Percentiles rank a stretch among this genome's conserved stretches.
These are phyloP conservation scores for Platanthera zijinensis DNA, from an alignment of 106 monocot species.

Conservation along the genomic window DNA sequence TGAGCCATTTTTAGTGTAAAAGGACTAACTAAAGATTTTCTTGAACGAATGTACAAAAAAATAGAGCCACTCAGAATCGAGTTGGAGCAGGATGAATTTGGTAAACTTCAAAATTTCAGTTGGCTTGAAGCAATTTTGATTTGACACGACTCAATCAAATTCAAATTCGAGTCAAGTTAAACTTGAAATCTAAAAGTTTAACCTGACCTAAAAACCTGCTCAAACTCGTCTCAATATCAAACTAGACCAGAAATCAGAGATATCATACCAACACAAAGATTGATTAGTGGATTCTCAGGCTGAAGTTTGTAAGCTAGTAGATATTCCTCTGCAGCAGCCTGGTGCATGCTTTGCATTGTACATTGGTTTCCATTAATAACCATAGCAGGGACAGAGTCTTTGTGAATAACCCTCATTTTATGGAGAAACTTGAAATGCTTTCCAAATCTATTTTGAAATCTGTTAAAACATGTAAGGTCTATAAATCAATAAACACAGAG, in stretches of 20 bases:
- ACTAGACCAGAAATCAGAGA: not conserved
- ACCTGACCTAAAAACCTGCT: not conserved
- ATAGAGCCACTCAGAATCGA: no score
- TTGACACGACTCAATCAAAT: no score
- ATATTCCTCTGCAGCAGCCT: slow-evolving; percentile 79
- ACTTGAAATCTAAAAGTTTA: no score
- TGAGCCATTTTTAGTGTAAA: not conserved
- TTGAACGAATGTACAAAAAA: no score
- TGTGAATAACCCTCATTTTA: slow-evolving; percentile 18
- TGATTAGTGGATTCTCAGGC: slow-evolving; percentile 78
- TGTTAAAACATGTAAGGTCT: slow-evolving; percentile 8
- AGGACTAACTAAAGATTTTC: no score
- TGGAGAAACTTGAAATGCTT: slow-evolving; percentile 67
- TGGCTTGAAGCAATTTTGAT: no score
- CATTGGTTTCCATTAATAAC: slow-evolving; percentile 81
- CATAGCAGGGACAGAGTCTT: slow-evolving; percentile 61
- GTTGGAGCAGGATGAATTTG: no score
- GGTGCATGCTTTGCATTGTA: slow-evolving; percentile 71
- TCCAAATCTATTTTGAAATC: slow-evolving; percentile 51
- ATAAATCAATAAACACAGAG: not conserved
- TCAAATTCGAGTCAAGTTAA: no score
- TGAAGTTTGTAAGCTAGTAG: slow-evolving; percentile 79
- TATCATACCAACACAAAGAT: slow-evolving; percentile 76
- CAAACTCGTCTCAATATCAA: not conserved
- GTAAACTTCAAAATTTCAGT: no score